Conservation (phyloP, 2,329 filamentous ascomycete genomes). For the Zymoseptoria ardabiliae region DNA sequence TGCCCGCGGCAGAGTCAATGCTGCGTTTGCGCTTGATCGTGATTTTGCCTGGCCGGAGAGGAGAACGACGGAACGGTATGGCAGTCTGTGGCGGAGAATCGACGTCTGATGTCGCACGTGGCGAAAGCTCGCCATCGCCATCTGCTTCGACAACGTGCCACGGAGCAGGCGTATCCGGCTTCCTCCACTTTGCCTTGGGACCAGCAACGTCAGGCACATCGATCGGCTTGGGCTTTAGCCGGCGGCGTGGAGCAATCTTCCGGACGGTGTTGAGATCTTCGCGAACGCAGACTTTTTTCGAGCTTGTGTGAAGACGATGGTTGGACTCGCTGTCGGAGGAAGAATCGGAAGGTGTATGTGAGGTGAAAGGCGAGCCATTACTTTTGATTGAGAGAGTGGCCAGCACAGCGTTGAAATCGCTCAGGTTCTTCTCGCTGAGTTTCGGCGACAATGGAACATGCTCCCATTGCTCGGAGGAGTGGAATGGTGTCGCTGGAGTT, state of each 20-base stretch:
- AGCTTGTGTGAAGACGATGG: not conserved
- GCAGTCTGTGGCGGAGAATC: not conserved
- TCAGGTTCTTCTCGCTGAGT: not conserved
- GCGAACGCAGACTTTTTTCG: not conserved
- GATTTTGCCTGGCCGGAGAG: not conserved
- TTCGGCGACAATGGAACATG: not conserved
- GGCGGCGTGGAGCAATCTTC: not conserved
- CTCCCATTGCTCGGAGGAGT: not conserved
- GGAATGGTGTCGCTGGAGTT: not conserved
- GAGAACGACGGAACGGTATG: not conserved
- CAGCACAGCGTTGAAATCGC: not conserved
- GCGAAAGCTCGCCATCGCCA: not conserved
- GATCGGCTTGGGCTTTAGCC: not conserved
- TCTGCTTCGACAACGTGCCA: not conserved
- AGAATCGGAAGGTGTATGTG: conserved; percentile 3
- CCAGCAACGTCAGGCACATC: not conserved
- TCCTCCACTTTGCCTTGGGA: not conserved
- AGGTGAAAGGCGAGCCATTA: not conserved
- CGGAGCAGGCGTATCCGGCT: conserved; percentile 10
- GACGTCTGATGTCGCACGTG: not conserved
- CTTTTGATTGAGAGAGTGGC: not conserved
- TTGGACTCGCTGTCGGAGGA: not conserved
- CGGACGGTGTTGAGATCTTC: not conserved
- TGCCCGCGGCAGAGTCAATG: not conserved
- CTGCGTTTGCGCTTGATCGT: not conserved